These are phyloP conservation scores for Trametes pubescens DNA, from an alignment of 1,284 basidiomycete species.

Conservation along the genomic window DNA sequence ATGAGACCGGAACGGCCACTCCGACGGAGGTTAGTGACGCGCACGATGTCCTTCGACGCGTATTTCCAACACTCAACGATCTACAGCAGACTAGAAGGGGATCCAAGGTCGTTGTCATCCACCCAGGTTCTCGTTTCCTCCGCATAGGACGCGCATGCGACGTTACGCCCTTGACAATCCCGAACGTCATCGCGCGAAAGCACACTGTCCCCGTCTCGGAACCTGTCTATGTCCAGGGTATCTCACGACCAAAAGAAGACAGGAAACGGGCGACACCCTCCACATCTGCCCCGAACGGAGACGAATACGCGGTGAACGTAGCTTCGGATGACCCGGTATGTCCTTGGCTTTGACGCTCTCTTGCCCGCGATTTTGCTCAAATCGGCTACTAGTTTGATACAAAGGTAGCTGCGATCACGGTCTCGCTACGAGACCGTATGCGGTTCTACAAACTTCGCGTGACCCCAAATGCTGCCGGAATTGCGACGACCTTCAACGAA, in stretches of 20 bases:
- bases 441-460: conserved; percentile 88
- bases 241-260: conserved; percentile 58
- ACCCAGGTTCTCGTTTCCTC: conserved; percentile 89
- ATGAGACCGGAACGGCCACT: conserved; percentile 37
- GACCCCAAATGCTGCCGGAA: conserved; percentile 75
- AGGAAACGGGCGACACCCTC: conserved; percentile 38
- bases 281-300: conserved; percentile 41
- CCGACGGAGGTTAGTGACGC: conserved; percentile 54
- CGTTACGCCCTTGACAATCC: conserved; percentile 76
- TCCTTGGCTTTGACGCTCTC: conserved; percentile 12
- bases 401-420: conserved; percentile 75
- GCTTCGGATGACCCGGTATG: conserved; percentile 70
- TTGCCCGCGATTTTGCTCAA: neutral
- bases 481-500: conserved; percentile 80
- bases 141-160: conserved; percentile 94
- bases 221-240: conserved; percentile 54
- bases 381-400: conserved; percentile 64
- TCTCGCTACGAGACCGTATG: conserved; percentile 85
- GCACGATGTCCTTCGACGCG: conserved; percentile 24
- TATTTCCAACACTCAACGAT: conserved; percentile 2
- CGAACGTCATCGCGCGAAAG: conserved; percentile 82
- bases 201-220: conserved; percentile 53
- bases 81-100: conserved; percentile 64
- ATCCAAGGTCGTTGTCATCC: conserved; percentile 87
- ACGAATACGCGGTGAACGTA: conserved; percentile 55